Evolutionary conservation across 805 yeast species (phyloP).

Genomic region (Grigorovia jiainica): DNA sequence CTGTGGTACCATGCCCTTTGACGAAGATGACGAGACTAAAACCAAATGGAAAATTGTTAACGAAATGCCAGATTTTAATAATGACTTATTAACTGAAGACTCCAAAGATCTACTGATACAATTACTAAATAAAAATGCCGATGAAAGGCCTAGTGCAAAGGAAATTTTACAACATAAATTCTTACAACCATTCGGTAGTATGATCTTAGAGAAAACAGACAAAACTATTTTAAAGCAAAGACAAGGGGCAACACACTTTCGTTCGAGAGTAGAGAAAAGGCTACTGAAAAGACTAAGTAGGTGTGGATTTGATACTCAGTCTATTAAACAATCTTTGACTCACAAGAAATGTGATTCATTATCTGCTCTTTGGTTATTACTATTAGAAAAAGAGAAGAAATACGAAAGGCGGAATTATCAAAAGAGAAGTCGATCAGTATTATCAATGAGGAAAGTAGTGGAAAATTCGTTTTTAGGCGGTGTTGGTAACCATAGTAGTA

Average conservation of each 20-base stretch:
- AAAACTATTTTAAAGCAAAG: conserved; percentile 30
- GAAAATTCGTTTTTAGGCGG: conserved; percentile 10
- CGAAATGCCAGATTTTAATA: conserved; percentile 52
- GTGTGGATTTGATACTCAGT: conserved; percentile 54
- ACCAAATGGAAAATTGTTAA: conserved; percentile 53
- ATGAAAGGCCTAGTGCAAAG: conserved; percentile 45
- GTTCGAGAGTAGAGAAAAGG: conserved; percentile 51
- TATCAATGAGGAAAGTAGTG: conserved; percentile 26
- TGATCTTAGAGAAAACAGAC: conserved; percentile 33
- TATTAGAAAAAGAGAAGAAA: conserved; percentile 40
- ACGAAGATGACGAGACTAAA: conserved; percentile 60
- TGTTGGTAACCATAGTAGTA: not conserved
- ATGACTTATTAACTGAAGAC: conserved; percentile 36
- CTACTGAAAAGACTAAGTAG: conserved; percentile 50
- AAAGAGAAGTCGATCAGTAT: conserved; percentile 29
- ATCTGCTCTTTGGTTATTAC: conserved; percentile 65
- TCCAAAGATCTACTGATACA: conserved; percentile 41
- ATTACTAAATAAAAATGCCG: conserved; percentile 60
- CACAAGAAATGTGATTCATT: conserved; percentile 58
- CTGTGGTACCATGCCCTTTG: conserved; percentile 86
- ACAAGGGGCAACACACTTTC: conserved; percentile 36
- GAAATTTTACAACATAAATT: conserved; percentile 46
- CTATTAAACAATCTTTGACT: conserved; percentile 47
- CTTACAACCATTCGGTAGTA: conserved; percentile 37
- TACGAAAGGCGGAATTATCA: conserved; percentile 25